phyloP scores from a whole-genome alignment of 1,284 basidiomycete genomes.

The Rhodotorula sp. region DNA sequence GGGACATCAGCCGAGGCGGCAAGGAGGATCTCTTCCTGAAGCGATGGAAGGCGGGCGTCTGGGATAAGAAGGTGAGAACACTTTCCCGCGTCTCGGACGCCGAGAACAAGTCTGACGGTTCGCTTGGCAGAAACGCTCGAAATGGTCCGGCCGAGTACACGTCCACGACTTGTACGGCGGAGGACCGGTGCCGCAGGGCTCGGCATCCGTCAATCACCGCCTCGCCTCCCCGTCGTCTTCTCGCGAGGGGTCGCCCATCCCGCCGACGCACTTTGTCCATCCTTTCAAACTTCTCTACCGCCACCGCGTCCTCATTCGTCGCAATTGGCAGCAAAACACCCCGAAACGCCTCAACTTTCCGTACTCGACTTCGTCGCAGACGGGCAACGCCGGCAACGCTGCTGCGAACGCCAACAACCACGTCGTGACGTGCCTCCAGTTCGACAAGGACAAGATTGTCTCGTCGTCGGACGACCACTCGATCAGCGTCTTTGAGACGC shows the following conservation, averaged over 20 bases:
- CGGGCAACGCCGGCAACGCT: conserved; percentile 59
- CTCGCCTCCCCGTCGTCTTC: conserved; percentile 54
- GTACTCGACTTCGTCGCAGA: conserved; percentile 50
- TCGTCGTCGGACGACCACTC: conserved; percentile 91
- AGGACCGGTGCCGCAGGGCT: conserved; percentile 1
- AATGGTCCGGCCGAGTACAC: conserved; percentile 32
- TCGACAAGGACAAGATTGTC: conserved; percentile 88
- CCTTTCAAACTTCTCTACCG: conserved; percentile 85
- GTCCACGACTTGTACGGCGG: conserved; percentile 21
- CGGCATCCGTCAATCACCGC: conserved; percentile 21
- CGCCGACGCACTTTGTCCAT: conserved; percentile 57
- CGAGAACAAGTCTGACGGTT: background rate
- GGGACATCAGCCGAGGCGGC: conserved; percentile 31
- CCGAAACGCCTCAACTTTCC: conserved; percentile 70
- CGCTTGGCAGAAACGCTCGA: conserved; percentile 2
- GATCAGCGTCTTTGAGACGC: conserved; percentile 84
- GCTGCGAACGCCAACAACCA: conserved; percentile 49
- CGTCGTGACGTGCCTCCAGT: conserved; percentile 90
- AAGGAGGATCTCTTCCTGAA: conserved; percentile 38
- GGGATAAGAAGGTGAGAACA: conserved; percentile 33
- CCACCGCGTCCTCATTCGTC: conserved; percentile 71
- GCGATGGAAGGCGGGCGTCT: conserved; percentile 40
- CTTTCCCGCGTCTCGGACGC: too few relatives aligned
- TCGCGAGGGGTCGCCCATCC: conserved; percentile 30
- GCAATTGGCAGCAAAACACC: conserved; percentile 68